Percentiles rank a stretch among this genome's conserved stretches.
Conservation (phyloP, 345 rosid genomes). For the Excoecaria cochinchinensis region DNA sequence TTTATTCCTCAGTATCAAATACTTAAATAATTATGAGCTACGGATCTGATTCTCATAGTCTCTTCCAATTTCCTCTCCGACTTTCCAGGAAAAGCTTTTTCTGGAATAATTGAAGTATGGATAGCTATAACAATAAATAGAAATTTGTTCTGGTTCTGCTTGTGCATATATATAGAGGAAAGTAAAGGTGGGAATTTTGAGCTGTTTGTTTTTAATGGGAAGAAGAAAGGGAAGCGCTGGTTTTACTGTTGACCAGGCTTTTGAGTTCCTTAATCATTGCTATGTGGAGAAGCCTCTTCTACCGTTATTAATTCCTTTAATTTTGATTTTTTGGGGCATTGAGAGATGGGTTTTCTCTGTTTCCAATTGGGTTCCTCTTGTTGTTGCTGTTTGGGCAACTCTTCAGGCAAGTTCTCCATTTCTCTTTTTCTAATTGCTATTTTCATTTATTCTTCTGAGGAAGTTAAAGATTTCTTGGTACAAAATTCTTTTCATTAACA, state of each 20-base stretch:
- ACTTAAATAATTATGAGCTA: too few relatives aligned
- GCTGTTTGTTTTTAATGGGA: not conserved
- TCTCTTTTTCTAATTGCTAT: not conserved
- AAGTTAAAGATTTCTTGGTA: not conserved
- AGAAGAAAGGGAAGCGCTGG: constrained; percentile 44
- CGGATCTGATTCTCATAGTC: too few relatives aligned
- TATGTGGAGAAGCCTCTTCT: constrained; percentile 60
- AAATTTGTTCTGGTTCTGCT: too few relatives aligned
- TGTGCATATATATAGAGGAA: too few relatives aligned
- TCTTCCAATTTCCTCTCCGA: too few relatives aligned
- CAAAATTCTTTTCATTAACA: not conserved
- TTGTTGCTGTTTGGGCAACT: constrained; percentile 86
- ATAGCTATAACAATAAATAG: too few relatives aligned
- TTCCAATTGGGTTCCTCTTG: constrained; percentile 91
- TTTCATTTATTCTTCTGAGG: not conserved
- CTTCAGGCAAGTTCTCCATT: constrained; percentile 52
- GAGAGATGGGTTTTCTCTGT: constrained; percentile 90
- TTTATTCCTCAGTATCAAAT: too few relatives aligned
- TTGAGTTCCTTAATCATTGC: constrained; percentile 55
- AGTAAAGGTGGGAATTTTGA: too few relatives aligned
- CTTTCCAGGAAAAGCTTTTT: too few relatives aligned
- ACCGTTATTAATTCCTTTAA: constrained; percentile 54
- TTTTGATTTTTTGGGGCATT: constrained; percentile 64
- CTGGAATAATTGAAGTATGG: too few relatives aligned
- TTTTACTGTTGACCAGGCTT: constrained; percentile 39